Evolutionary conservation across 345 rosid genomes (phyloP).

Genomic region (Turritis glabra): DNA sequence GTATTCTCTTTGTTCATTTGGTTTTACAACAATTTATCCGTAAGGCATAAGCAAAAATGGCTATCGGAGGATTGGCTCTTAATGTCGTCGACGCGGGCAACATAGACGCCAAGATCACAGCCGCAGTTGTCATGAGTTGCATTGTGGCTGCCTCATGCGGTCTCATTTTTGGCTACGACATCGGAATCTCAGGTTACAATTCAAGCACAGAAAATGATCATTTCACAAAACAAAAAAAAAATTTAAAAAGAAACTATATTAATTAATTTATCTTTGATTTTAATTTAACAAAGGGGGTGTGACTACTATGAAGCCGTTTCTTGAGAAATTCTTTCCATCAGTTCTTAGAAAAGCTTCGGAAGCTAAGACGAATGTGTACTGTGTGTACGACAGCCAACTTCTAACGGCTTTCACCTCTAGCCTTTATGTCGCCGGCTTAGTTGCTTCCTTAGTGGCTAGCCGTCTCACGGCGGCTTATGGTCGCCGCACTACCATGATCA

Average conservation of each 20-base stretch:
- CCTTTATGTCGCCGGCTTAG: conserved; percentile 70
- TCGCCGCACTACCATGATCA: conserved; percentile 65
- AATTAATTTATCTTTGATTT: not conserved
- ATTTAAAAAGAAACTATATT: not conserved
- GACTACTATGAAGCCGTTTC: conserved; percentile 84
- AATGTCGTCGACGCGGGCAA: conserved; percentile 30
- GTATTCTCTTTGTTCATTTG: not conserved
- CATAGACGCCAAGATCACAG: conserved; percentile 46
- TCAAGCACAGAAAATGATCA: not conserved
- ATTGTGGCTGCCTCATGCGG: conserved; percentile 82
- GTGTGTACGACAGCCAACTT: conserved; percentile 61
- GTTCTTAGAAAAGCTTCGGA: conserved; percentile 50
- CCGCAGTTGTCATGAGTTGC: conserved; percentile 65
- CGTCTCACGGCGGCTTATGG: conserved; percentile 57
- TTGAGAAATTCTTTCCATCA: conserved; percentile 72
- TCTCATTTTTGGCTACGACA: conserved; percentile 83
- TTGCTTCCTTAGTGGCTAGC: conserved; percentile 69
- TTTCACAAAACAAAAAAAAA: not conserved
- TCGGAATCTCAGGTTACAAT: conserved; percentile 73
- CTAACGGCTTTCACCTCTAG: conserved; percentile 81
- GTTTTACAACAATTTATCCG: not conserved
- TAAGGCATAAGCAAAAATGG: conserved; percentile 39
- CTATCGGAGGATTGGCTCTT: conserved; percentile 49
- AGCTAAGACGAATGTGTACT: conserved; percentile 62
- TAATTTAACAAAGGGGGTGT: conserved; percentile 59